A percentile compares a stretch with the other conserved stretches of the same genome.
These are phyloP conservation scores for Penicillium sp. DNA, from an alignment of 2,329 filamentous ascomycete genomes.

Conservation along the genomic window DNA sequence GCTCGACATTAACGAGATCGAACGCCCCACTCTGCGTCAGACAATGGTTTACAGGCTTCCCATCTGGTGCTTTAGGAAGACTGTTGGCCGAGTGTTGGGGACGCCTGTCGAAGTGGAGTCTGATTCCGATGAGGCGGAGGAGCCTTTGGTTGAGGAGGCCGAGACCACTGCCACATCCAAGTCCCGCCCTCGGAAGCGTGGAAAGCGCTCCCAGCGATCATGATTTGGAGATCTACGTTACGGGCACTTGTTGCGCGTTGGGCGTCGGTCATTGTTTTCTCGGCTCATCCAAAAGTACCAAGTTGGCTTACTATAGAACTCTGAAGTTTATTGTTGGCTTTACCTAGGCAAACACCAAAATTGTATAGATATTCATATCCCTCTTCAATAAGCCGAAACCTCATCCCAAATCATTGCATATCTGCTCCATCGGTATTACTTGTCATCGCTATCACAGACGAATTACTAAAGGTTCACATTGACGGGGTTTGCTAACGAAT, in stretches of 20 bases:
- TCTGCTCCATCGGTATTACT: not conserved
- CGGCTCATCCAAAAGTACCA: not conserved
- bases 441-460: not conserved
- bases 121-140: constrained; percentile 18
- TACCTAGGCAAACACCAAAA: constrained; percentile 3
- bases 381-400: not conserved
- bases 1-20: constrained; percentile 83
- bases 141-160: constrained; percentile 22
- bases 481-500: not conserved
- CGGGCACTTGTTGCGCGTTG: not conserved
- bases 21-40: constrained; percentile 70
- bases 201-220: constrained; percentile 31
- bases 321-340: too few relatives aligned
- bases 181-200: constrained; percentile 24
- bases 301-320: too few relatives aligned
- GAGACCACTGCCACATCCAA: constrained; percentile 28
- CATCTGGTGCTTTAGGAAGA: constrained; percentile 62
- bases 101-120: constrained; percentile 22
- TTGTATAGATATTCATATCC: constrained; percentile 12
- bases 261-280: not conserved
- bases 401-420: not conserved
- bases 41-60: constrained; percentile 80
- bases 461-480: too few relatives aligned
- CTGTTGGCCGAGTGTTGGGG: constrained; percentile 30
- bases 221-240: constrained; percentile 4